phyloP scores from a whole-genome alignment of 768 basidiomycete genomes.

The Mycena capillaripes region DNA sequence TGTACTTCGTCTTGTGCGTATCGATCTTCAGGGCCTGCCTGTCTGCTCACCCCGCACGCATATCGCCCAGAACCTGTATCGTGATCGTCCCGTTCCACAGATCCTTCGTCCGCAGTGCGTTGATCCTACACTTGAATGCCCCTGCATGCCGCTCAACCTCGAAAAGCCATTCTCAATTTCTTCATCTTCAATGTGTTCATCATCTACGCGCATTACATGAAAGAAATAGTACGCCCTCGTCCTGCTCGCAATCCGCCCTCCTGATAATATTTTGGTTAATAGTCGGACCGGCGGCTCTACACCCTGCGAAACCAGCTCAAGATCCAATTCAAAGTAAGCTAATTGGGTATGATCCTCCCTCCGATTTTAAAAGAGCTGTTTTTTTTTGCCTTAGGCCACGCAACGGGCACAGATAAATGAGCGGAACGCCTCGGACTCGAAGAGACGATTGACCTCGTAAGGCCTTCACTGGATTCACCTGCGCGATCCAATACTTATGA shows the following conservation, averaged over 20 bases:
- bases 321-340: conserved; percentile 70
- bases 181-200: conserved; percentile 86
- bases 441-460: conserved; percentile 84
- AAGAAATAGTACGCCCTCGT: conserved; percentile 64
- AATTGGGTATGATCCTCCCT: neutral
- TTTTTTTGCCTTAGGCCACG: conserved; percentile 69
- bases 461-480: conserved; percentile 45
- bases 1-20: conserved; percentile 68
- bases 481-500: conserved; percentile 29
- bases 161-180: conserved; percentile 75
- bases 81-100: conserved; percentile 32
- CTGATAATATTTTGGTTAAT: conserved; percentile 46
- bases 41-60: neutral
- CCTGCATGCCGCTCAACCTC: neutral
- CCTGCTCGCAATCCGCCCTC: conserved; percentile 18
- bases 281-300: conserved; percentile 80
- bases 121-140: neutral
- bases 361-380: neutral
- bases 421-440: conserved; percentile 82
- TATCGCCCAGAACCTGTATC: conserved; percentile 30
- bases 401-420: conserved; percentile 86
- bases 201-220: conserved; percentile 80
- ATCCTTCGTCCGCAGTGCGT: conserved; percentile 25
- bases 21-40: neutral
- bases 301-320: conserved; percentile 83